phyloP scores from a whole-genome alignment of 805 yeast genomes.

The Starmera quercuum region DNA sequence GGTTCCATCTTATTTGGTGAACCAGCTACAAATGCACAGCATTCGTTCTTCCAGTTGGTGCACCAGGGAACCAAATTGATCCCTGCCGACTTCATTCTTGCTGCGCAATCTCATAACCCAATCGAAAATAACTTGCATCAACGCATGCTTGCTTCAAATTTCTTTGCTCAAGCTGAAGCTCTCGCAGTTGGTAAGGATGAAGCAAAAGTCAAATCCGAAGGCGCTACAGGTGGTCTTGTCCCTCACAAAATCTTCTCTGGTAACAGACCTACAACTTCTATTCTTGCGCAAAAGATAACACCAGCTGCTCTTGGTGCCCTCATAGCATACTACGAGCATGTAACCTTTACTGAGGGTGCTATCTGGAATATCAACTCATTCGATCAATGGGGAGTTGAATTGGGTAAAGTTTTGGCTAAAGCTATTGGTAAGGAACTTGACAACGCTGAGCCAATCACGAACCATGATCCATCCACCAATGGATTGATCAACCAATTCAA shows the following conservation, averaged over 20 bases:
- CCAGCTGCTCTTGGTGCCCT: constrained; percentile 95
- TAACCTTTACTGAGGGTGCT: constrained; percentile 98
- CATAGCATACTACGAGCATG: constrained; percentile 96
- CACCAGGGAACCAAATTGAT: constrained; percentile 98
- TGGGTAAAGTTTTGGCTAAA: constrained; percentile 97
- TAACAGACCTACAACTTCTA: constrained; percentile 98
- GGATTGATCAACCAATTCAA: constrained; percentile 94
- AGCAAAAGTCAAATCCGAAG: constrained; percentile 79
- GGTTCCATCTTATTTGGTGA: constrained; percentile 96
- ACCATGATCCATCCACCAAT: constrained; percentile 89
- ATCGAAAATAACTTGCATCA: constrained; percentile 91
- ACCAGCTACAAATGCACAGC: constrained; percentile 98
- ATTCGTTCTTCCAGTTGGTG: constrained; percentile 97
- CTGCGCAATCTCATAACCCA: constrained; percentile 98
- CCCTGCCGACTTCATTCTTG: constrained; percentile 93
- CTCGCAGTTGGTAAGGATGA: constrained; percentile 92
- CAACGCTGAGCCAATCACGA: constrained; percentile 40
- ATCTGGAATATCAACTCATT: constrained; percentile 98
- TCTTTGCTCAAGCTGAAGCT: constrained; percentile 97
- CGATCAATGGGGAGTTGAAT: constrained; percentile 99
- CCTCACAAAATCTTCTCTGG: constrained; percentile 97
- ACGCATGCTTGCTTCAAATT: constrained; percentile 97
- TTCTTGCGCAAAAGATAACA: constrained; percentile 90
- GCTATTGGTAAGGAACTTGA: constrained; percentile 87
- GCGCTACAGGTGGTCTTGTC: constrained; percentile 75